Base-by-base conservation (phyloP, 805 yeast species). In the Cyberlindnera subsufficiens region DNA sequence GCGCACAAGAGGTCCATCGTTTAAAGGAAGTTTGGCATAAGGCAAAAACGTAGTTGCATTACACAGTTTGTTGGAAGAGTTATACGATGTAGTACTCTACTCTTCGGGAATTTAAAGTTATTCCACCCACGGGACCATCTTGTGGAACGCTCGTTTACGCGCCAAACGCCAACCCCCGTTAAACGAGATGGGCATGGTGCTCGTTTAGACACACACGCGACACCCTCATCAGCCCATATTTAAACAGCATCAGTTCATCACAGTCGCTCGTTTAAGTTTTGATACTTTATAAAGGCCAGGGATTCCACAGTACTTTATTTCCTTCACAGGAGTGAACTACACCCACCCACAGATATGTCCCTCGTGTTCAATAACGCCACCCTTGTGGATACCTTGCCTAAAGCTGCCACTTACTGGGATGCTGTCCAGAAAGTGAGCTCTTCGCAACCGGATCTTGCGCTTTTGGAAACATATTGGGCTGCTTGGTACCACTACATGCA, bases 401-500 rank as follows among this genome's bases (percentile, higher is more conserved):
- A 25, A 20, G 55, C 50, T 6, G 38, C 40, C 20, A 37, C 49
- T 15, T 52, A 42, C 41, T 33, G 36, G 19, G 47, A 44, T 27
- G 42, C 56, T 13, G 33, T 46, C 32, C 36, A 42, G 22, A 37
- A 46, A 6, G 50, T 52, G 29, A 13, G 46, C 17, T 35, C 10
- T 13, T 38, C 39, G 44, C 49, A 18, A 16, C 35, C 35, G 3
- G 31, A 40, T 10, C 47, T 53, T 32, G 19, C 30, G 31, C 6
- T 67, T 19, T 34, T 81, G 35, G 97, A 91, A 63, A 75, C 74
- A 50, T 59, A 78, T 44, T 91, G 99, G 99, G 95, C 95, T 11
- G 69, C 88, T 18, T 91, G 86, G 79, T 91, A 89, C 69, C 69
- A 78, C 45, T 89, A 80, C 66, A 76, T 89, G 75, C 75, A 79